Base-by-base conservation (phyloP, 306 rosid species). In the Pterocarpus macrocarpus region DNA sequence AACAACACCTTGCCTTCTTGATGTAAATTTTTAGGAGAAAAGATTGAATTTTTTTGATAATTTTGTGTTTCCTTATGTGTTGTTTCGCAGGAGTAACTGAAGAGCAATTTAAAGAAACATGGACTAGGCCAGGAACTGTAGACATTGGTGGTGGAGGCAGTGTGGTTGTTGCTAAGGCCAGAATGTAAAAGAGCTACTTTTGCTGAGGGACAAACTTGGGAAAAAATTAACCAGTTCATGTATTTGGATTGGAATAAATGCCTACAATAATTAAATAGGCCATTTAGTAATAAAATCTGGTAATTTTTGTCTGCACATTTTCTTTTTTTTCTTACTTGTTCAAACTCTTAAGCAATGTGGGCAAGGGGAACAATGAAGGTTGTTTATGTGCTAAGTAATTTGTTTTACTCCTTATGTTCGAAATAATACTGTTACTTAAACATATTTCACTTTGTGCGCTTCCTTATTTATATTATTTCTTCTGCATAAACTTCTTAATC, bases 21-120 rank as follows among this genome's bases (percentile, higher is more conserved):
- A 45, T 53, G 8, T 8, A 71, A 28, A 7, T 8, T 47, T 45
- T 8, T 22, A 22, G 62, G 74, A 17, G 35, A n/a, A 71, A 58
- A 47, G 6, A 47, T 75, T 62, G 65, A 11, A 69, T 12, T 50
- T 49, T 67, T 33, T 45, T 35, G 7, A 61, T 50, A 9, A 9
- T 50, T 13, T 50, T 50, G 1, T 35, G 41, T 14, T 16, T 3
- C 4, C 1, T 36, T 8, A 2, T 16, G 12, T 32, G 8, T 14
- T 81, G 66, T 33, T 79, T 70, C 85, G 55, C 86, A 96, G 99
- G 99, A 61, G 98, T 93, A 12, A 96, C 98, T 7, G 99, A 95
- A 71, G 99, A 96, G 47, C 99, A 96, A 73, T 96, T 96, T 85
- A 92, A 90, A 59, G 92, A 96, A 53, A 83, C 97, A 5, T 93